Evolutionary conservation across 2,329 filamentous ascomycete species (phyloP).

Genomic region (Arthroderma sp.): DNA sequence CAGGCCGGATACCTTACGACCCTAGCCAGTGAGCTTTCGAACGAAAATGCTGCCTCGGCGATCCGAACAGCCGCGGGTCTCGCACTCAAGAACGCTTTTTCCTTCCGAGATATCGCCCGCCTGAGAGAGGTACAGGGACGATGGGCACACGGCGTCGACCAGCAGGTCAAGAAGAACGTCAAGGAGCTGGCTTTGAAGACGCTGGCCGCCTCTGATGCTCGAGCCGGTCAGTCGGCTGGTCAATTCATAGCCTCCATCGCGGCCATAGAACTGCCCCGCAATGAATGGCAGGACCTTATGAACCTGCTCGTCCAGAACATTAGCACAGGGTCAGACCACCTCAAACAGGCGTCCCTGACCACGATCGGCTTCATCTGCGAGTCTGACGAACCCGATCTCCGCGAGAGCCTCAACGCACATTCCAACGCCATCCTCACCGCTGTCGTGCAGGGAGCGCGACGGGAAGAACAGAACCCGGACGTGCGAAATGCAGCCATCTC

Average conservation of each 20-base stretch:
- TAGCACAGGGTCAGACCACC: slow-evolving; percentile 68
- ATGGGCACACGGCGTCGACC: slow-evolving; percentile 77
- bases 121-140: slow-evolving; percentile 83
- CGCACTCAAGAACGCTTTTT: slow-evolving; percentile 96
- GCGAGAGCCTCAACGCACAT: slow-evolving; percentile 67
- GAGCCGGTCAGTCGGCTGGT: slow-evolving; percentile 78
- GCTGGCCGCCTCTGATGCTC: slow-evolving; percentile 62
- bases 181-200: slow-evolving; percentile 87
- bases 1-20: slow-evolving; percentile 87
- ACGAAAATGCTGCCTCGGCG: slow-evolving; percentile 68
- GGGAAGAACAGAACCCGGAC: slow-evolving; percentile 85
- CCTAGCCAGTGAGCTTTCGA: slow-evolving; percentile 86
- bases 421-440: slow-evolving; percentile 97
- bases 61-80: slow-evolving; percentile 92
- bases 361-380: slow-evolving; percentile 99
- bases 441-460: slow-evolving; percentile 91
- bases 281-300: slow-evolving; percentile 92
- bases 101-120: slow-evolving; percentile 75
- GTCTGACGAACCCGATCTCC: slow-evolving; percentile 76
- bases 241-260: slow-evolving; percentile 95
- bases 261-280: slow-evolving; percentile 80
- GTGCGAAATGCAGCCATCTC: slow-evolving; percentile 87
- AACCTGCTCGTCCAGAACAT: slow-evolving; percentile 80
- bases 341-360: slow-evolving; percentile 88
- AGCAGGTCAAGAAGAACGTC: slow-evolving; percentile 71